A percentile compares a stretch with the other conserved stretches of the same genome.
phyloP scores from a whole-genome alignment of 768 basidiomycete species.

The Psilocybe cyanescens region DNA sequence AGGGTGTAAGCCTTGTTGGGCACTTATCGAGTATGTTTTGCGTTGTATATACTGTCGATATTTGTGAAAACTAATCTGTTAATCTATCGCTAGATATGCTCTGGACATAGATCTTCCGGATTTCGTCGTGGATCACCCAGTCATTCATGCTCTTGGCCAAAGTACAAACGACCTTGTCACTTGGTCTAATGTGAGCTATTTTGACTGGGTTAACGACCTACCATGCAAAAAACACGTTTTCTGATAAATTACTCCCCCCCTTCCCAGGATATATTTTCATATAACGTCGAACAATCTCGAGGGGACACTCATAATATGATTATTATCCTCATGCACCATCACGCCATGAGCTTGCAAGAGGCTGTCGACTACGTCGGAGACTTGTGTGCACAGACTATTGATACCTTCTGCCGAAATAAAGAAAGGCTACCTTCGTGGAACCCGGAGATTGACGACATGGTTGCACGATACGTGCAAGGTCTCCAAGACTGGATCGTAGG shows the following conservation, averaged over 20 bases:
- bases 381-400: constrained; percentile 58
- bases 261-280: constrained; percentile 72
- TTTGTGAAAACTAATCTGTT: not conserved
- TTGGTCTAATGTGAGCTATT: constrained; percentile 74
- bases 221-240: not conserved
- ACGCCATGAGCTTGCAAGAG: constrained; percentile 58
- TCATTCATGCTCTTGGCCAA: constrained; percentile 63
- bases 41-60: not conserved
- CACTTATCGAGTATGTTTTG: constrained; percentile 63
- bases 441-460: constrained; percentile 59
- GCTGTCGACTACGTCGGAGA: constrained; percentile 70
- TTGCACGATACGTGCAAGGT: constrained; percentile 61
- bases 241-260: not conserved
- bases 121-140: constrained; percentile 66
- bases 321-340: constrained; percentile 66
- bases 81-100: constrained; percentile 49
- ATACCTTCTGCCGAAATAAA: constrained; percentile 52
- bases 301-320: constrained; percentile 77
- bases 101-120: constrained; percentile 73
- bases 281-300: constrained; percentile 74
- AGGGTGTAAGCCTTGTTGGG: constrained; percentile 78
- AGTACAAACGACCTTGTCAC: constrained; percentile 78
- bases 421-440: constrained; percentile 64
- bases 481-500: constrained; percentile 75
- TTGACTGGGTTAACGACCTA: not conserved